These are phyloP conservation scores for Ganoderma resinaceum DNA, from an alignment of 1,284 basidiomycete genomes.

Conservation along the genomic window DNA sequence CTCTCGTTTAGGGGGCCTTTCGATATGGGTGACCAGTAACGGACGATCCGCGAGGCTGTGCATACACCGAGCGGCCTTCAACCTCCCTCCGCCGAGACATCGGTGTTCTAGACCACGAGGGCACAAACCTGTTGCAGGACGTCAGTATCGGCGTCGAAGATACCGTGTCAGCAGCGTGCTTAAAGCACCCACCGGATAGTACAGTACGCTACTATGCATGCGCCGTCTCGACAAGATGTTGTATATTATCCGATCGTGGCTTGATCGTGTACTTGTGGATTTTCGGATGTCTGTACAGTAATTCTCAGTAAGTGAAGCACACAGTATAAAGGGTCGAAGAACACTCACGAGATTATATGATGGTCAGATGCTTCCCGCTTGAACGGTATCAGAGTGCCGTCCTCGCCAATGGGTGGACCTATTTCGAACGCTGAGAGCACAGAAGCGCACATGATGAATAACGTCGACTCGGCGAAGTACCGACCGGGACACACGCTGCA, in stretches of 20 bases:
- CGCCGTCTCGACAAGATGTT: not conserved
- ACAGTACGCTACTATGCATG: not conserved
- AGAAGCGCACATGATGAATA: constrained; percentile 22
- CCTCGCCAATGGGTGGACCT: constrained; percentile 7
- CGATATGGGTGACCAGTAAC: too few relatives aligned
- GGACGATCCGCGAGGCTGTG: not conserved
- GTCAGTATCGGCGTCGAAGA: too few relatives aligned
- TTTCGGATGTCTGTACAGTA: not conserved
- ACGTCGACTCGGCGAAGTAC: constrained; percentile 13
- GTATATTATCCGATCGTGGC: not conserved
- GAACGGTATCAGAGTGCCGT: not conserved
- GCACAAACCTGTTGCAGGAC: too few relatives aligned
- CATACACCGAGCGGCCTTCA: not conserved
- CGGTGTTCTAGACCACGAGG: too few relatives aligned
- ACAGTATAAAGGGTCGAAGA: not conserved
- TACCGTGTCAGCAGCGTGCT: too few relatives aligned
- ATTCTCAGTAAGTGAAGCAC: not conserved
- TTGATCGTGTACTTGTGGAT: not conserved
- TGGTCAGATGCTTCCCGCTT: not conserved
- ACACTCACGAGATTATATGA: not conserved
- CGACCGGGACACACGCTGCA: constrained; percentile 26
- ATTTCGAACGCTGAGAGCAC: constrained; percentile 21
- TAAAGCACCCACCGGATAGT: not conserved
- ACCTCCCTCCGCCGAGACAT: too few relatives aligned
- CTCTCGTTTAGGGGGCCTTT: too few relatives aligned